Evolutionary conservation across 352 stramenopile species (phyloP).

Genomic region (Elongisporangium anandrum): DNA sequence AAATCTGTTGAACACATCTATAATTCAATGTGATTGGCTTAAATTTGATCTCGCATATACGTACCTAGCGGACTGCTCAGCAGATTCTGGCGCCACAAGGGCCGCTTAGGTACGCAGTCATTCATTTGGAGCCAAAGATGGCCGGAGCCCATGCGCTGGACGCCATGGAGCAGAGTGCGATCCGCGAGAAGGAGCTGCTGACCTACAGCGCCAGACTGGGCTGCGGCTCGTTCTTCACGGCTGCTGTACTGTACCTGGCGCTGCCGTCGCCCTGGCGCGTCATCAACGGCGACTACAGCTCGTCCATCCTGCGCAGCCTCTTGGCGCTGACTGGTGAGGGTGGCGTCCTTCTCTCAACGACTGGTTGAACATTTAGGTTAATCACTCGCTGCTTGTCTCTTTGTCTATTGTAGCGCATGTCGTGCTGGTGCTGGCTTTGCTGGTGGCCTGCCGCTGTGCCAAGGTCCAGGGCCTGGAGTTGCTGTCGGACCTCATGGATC

Average conservation of each 20-base stretch:
- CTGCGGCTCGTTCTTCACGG: conserved; percentile 30
- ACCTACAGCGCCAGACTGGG: conserved; percentile 65
- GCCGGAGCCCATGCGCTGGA: conserved; percentile 28
- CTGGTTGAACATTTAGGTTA: neutral
- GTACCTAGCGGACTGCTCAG: neutral
- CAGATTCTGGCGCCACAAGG: neutral
- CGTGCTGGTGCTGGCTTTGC: conserved; percentile 42
- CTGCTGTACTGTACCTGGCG: conserved; percentile 36
- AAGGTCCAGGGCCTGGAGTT: conserved; percentile 65
- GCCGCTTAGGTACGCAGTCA: neutral
- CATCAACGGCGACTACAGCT: conserved; percentile 72
- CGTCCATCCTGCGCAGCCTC: conserved; percentile 42
- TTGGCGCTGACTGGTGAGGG: conserved; percentile 39
- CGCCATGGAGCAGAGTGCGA: conserved; percentile 57
- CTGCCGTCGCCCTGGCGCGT: conserved; percentile 67
- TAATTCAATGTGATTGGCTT: neutral
- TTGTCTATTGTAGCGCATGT: conserved; percentile 38
- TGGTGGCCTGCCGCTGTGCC: conserved; percentile 55
- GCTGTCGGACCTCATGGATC: conserved; percentile 40
- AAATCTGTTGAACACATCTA: neutral
- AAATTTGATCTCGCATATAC: neutral
- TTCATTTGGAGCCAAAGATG: conserved; percentile 7
- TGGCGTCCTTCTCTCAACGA: neutral
- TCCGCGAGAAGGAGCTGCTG: conserved; percentile 51
- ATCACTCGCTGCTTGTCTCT: neutral